Percentiles rank a stretch among this genome's conserved stretches.
These are phyloP conservation scores for Rhizomucor miehei DNA, from an alignment of 371 early-diverging fungal species.

Conservation along the genomic window DNA sequence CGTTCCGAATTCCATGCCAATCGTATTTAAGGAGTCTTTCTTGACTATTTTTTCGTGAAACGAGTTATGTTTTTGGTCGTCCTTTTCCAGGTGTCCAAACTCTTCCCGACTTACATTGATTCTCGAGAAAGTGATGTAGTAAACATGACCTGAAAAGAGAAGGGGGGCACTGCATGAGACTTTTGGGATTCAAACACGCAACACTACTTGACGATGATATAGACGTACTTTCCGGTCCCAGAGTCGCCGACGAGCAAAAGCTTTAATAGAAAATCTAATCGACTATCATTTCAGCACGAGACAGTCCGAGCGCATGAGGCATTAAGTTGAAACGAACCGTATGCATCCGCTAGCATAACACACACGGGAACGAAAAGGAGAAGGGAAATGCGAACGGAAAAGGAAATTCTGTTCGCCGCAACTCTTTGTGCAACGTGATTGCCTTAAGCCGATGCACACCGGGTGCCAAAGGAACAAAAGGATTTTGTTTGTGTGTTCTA, in stretches of 20 bases:
- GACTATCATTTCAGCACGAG: not conserved
- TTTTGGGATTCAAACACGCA: not conserved
- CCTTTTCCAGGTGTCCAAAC: too few species aligned
- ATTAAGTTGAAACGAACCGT: not conserved
- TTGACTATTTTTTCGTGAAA: too few species aligned
- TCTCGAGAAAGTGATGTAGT: conserved; percentile 64
- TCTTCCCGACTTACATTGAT: conserved; percentile 49
- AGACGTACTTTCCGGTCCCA: conserved; percentile 61
- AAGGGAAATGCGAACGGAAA: not conserved
- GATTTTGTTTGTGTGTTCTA: too few species aligned
- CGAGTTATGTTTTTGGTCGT: too few species aligned
- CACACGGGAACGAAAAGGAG: not conserved
- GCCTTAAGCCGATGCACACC: too few species aligned
- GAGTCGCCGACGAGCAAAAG: conserved; percentile 63
- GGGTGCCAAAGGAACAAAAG: too few species aligned
- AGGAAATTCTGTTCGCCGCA: too few species aligned
- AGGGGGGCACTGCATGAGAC: too few species aligned
- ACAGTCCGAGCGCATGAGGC: not conserved
- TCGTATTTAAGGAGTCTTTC: conserved; percentile 62
- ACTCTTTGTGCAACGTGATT: too few species aligned
- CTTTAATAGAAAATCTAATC: conserved; percentile 55
- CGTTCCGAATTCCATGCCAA: conserved; percentile 71
- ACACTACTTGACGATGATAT: not conserved
- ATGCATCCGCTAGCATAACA: too few species aligned
- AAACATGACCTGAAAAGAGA: conserved; percentile 61